Conservation (phyloP, 2,329 filamentous ascomycete species). For the Colletotrichum chrysophilum region DNA sequence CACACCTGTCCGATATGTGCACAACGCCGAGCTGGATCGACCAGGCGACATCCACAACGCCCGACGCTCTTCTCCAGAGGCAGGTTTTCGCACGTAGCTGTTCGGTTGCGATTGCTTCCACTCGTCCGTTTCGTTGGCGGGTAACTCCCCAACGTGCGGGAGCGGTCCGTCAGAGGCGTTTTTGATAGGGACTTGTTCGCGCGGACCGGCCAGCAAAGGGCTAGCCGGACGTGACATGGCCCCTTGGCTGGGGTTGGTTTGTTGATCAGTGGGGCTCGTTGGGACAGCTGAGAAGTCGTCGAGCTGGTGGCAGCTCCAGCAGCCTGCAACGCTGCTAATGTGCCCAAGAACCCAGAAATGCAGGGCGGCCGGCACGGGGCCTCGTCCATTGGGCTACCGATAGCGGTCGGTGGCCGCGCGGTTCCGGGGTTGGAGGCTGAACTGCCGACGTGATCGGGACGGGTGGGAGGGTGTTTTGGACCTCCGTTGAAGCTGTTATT, state of each 20-base stretch:
- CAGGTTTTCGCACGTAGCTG: background rate
- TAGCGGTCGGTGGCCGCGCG: constrained; percentile 3
- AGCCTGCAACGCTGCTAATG: background rate
- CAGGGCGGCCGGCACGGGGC: background rate
- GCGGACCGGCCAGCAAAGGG: background rate
- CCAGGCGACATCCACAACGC: background rate
- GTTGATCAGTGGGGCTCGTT: constrained; percentile 1
- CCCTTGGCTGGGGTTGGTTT: background rate
- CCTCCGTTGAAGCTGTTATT: background rate
- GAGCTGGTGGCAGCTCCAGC: background rate
- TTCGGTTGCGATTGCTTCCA: background rate
- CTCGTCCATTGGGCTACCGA: background rate
- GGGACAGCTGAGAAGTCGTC: background rate
- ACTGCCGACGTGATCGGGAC: background rate
- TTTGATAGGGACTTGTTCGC: background rate
- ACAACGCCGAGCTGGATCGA: background rate
- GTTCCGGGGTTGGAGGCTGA: background rate
- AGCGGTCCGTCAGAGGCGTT: background rate
- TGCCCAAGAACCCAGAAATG: background rate
- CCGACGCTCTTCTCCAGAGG: background rate
- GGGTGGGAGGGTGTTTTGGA: background rate
- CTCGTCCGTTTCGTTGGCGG: background rate
- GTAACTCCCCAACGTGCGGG: background rate
- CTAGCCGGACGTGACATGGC: background rate
- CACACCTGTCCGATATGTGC: background rate